A percentile compares a stretch with the other conserved stretches of the same genome.
Evolutionary conservation across 176 grass and related monocot genomes (phyloP).

Genomic region (Oryza glaberrima): DNA sequence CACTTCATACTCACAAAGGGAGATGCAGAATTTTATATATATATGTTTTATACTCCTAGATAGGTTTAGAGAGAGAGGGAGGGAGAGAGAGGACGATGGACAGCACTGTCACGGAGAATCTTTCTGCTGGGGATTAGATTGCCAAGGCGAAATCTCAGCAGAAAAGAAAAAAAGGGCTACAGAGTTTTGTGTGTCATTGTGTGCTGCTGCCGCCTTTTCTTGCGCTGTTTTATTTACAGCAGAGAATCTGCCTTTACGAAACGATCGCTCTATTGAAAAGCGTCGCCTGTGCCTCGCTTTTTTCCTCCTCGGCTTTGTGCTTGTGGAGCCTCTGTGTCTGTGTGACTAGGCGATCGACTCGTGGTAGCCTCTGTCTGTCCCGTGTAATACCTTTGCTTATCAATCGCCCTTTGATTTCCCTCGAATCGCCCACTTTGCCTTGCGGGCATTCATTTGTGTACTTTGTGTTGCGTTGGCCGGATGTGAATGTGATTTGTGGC

Average conservation of each 20-base stretch:
- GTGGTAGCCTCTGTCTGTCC: neutral
- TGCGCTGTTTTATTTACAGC: constrained; percentile 13
- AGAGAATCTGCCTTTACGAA: constrained; percentile 20
- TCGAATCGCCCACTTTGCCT: constrained; percentile 19
- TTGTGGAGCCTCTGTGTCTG: neutral
- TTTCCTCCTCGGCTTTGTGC: neutral
- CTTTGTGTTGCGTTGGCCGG: neutral
- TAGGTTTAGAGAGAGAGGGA: neutral
- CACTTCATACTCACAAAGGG: neutral
- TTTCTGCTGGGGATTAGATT: constrained; percentile 37
- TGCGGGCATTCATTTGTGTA: neutral
- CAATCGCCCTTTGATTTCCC: neutral
- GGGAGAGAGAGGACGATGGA: neutral
- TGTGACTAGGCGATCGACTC: neutral
- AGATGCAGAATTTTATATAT: neutral
- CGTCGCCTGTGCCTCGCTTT: neutral
- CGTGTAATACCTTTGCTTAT: neutral
- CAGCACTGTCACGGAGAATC: constrained; percentile 39
- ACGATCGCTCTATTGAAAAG: neutral
- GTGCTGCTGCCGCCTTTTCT: constrained; percentile 22
- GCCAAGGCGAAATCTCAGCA: constrained; percentile 22
- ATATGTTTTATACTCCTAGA: neutral
- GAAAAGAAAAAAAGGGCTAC: constrained; percentile 22
- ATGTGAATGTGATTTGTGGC: neutral
- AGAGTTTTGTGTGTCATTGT: neutral